These are phyloP conservation scores for Crinitomyces ghanaensis DNA, from an alignment of 805 yeast genomes.

Conservation along the genomic window DNA sequence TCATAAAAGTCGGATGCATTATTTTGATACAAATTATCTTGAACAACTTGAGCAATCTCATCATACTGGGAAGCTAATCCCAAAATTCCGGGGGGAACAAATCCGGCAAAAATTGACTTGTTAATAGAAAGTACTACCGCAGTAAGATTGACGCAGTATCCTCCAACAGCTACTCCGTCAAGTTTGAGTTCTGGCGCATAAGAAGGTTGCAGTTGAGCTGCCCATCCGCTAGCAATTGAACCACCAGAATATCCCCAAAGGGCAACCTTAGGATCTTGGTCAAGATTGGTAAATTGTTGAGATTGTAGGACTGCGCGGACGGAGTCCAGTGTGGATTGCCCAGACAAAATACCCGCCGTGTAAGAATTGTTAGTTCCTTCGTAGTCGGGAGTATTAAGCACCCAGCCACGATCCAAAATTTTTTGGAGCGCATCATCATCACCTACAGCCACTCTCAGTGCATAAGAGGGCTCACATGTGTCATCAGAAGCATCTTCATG, in stretches of 20 bases:
- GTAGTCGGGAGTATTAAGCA: conserved; percentile 16
- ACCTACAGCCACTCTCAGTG: conserved; percentile 10
- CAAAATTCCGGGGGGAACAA: conserved; percentile 16
- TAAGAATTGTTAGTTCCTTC: conserved; percentile 14
- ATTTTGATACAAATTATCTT: conserved; percentile 5
- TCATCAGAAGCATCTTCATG: conserved; percentile 20
- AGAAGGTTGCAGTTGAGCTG: conserved; percentile 16
- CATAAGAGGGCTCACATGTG: conserved; percentile 22
- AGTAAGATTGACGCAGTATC: conserved; percentile 17
- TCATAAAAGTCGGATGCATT: not conserved
- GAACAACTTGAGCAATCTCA: conserved; percentile 7
- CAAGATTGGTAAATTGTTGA: conserved; percentile 8
- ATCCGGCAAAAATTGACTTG: conserved; percentile 15
- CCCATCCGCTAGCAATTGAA: conserved; percentile 19
- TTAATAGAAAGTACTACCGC: conserved; percentile 13
- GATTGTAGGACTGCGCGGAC: conserved; percentile 18
- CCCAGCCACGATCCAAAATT: conserved; percentile 12
- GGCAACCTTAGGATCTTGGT: conserved; percentile 12
- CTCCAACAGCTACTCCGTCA: conserved; percentile 21
- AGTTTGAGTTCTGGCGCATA: conserved; percentile 23
- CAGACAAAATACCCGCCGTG: conserved; percentile 16
- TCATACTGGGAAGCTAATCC: conserved; percentile 18
- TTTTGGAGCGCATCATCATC: conserved; percentile 8
- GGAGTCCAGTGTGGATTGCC: conserved; percentile 21
- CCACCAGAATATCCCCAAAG: conserved; percentile 23